These are phyloP conservation scores for Exophiala viscosa DNA, from an alignment of 2,329 filamentous ascomycete species.

Conservation along the genomic window DNA sequence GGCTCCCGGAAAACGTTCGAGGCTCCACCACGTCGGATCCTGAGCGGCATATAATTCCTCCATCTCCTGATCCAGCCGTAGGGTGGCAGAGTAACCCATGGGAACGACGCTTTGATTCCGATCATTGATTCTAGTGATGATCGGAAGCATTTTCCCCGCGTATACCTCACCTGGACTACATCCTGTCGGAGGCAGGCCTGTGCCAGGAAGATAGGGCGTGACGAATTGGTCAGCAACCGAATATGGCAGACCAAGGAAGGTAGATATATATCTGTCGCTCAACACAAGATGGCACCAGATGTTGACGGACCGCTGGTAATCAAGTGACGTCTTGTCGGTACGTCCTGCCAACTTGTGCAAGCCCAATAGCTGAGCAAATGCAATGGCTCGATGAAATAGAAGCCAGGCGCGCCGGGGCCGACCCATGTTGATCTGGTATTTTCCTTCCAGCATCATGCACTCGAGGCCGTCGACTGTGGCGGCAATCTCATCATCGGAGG, in stretches of 20 bases:
- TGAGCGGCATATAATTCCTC: slow-evolving; percentile 32
- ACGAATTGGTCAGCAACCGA: slow-evolving; percentile 35
- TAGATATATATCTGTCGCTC: slow-evolving; percentile 49
- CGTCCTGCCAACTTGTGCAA: slow-evolving; percentile 38
- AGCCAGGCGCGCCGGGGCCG: slow-evolving; percentile 56
- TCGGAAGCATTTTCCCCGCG: slow-evolving; percentile 32
- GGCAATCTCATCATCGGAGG: slow-evolving; percentile 49
- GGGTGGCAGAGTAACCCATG: slow-evolving; percentile 38
- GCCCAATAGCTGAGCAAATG: slow-evolving; percentile 52
- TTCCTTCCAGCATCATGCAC: slow-evolving; percentile 49
- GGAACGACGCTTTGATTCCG: slow-evolving; percentile 38
- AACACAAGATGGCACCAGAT: slow-evolving; percentile 42
- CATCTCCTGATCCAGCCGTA: slow-evolving; percentile 42
- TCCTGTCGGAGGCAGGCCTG: slow-evolving; percentile 8
- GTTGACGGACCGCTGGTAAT: slow-evolving; percentile 34
- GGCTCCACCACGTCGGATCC: slow-evolving; percentile 33
- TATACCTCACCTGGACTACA: slow-evolving; percentile 31
- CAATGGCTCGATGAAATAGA: slow-evolving; percentile 48
- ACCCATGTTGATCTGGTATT: slow-evolving; percentile 54
- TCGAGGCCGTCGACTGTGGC: slow-evolving; percentile 53
- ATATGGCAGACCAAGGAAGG: slow-evolving; percentile 54
- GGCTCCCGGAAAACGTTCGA: slow-evolving; percentile 25
- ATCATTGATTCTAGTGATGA: slow-evolving; percentile 40
- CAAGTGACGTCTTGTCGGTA: slow-evolving; percentile 26
- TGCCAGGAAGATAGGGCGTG: slow-evolving; percentile 30